phyloP scores from a whole-genome alignment of 225 moss, liverwort and hornwort genomes.

The Sphagnum contortum region DNA sequence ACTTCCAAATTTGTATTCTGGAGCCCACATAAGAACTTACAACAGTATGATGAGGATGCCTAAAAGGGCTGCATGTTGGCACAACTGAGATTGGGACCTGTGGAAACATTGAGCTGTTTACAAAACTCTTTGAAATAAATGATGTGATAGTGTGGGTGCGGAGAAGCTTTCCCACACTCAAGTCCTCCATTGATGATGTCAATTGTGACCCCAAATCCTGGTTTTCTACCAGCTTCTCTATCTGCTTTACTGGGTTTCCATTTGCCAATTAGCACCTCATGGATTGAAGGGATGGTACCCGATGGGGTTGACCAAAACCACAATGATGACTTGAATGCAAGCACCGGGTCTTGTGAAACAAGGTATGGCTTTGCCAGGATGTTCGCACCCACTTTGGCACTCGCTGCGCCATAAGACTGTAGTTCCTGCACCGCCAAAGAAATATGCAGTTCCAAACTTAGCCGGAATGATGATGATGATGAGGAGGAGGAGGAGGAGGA shows the following conservation, averaged over 20 bases:
- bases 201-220: slow-evolving; percentile 40
- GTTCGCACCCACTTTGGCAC: slow-evolving; percentile 4
- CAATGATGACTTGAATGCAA: slow-evolving; percentile 29
- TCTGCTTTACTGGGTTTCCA: slow-evolving; percentile 20
- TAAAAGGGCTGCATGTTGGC: too few relatives aligned
- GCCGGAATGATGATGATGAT: neutral
- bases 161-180: slow-evolving; percentile 29
- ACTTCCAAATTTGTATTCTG: too few relatives aligned
- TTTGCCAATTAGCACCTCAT: slow-evolving; percentile 23
- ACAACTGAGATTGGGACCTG: slow-evolving; percentile 24
- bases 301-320: slow-evolving; percentile 36
- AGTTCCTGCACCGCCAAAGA: slow-evolving; percentile 20
- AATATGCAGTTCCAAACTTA: neutral
- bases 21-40: too few relatives aligned
- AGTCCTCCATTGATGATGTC: slow-evolving; percentile 38
- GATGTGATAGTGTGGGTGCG: slow-evolving; percentile 25
- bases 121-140: slow-evolving; percentile 26
- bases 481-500: too few relatives aligned
- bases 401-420: slow-evolving; percentile 36
- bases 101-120: slow-evolving; percentile 14
- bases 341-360: slow-evolving; percentile 28
- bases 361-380: slow-evolving; percentile 21
- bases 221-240: slow-evolving; percentile 5
- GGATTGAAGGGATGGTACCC: slow-evolving; percentile 21
- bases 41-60: too few relatives aligned